A percentile compares a stretch with the other conserved stretches of the same genome.
phyloP scores from a whole-genome alignment of 345 rosid species.

The Leavenworthia alabamica region DNA sequence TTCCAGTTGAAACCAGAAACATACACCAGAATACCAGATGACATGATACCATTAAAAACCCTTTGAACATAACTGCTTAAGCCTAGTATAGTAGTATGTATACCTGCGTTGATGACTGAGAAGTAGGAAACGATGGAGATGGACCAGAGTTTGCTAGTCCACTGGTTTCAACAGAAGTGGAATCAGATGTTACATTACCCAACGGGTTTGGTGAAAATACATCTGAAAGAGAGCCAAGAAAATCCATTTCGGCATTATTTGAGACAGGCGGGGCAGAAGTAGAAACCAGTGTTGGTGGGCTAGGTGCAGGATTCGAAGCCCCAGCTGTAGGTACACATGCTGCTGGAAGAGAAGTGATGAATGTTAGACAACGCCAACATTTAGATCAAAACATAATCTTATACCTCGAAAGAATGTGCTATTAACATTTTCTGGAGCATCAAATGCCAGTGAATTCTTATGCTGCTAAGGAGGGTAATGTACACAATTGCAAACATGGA shows the following conservation, averaged over 20 bases:
- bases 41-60: background rate
- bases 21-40: background rate
- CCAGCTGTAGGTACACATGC: conserved; percentile 14
- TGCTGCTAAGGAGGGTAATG: background rate
- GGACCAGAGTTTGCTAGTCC: conserved; percentile 35
- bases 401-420: background rate
- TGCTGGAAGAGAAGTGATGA: conserved; percentile 8
- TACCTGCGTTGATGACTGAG: conserved; percentile 49
- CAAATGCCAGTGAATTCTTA: background rate
- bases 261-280: conserved; percentile 30
- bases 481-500: background rate
- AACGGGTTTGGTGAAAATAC: conserved; percentile 39
- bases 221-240: conserved; percentile 75
- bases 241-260: conserved; percentile 55
- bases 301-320: conserved; percentile 14
- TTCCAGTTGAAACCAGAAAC: background rate
- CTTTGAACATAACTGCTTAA: background rate
- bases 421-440: background rate
- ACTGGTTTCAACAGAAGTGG: conserved; percentile 40
- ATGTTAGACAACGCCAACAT: too few relatives aligned
- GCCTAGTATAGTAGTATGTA: conserved; percentile 37
- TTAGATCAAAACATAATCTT: too few relatives aligned
- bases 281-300: conserved; percentile 18
- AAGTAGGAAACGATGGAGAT: conserved; percentile 42
- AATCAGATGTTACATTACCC: conserved; percentile 53